Conservation (phyloP, 2,329 filamentous ascomycete species). For the Fusarium metavorans region DNA sequence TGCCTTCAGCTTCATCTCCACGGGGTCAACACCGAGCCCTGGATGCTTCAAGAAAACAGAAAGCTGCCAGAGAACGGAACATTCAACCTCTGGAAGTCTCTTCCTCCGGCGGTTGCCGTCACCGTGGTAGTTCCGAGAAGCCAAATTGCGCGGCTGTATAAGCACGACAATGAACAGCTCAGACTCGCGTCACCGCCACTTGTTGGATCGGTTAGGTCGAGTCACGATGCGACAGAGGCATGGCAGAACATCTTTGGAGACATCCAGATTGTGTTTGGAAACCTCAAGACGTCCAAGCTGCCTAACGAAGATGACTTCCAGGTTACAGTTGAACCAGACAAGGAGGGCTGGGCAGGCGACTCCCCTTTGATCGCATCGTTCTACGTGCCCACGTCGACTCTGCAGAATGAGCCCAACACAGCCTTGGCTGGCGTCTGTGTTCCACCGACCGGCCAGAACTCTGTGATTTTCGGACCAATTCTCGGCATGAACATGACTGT, state of each 20-base stretch:
- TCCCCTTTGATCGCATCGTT: slow-evolving; percentile 57
- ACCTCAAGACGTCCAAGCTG: slow-evolving; percentile 41
- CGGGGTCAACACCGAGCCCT: slow-evolving; percentile 48
- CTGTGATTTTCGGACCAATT: slow-evolving; percentile 36
- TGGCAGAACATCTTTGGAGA: slow-evolving; percentile 54
- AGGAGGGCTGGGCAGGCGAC: slow-evolving; percentile 51
- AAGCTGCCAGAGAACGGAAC: slow-evolving; percentile 35
- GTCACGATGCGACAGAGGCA: slow-evolving; percentile 31
- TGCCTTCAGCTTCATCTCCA: slow-evolving; percentile 51
- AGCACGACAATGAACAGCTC: slow-evolving; percentile 15
- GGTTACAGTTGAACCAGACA: slow-evolving; percentile 51
- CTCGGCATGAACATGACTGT: slow-evolving; percentile 47
- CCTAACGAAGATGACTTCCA: slow-evolving; percentile 47
- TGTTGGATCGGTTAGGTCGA: slow-evolving; percentile 46
- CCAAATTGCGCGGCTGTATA: slow-evolving; percentile 45
- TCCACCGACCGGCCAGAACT: slow-evolving; percentile 40
- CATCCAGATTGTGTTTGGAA: slow-evolving; percentile 58
- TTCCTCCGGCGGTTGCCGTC: slow-evolving; percentile 53
- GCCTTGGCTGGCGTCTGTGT: slow-evolving; percentile 50
- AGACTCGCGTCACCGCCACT: slow-evolving; percentile 45
- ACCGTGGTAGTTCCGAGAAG: slow-evolving; percentile 52
- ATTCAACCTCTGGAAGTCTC: slow-evolving; percentile 53
- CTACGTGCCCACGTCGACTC: slow-evolving; percentile 51
- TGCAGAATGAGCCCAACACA: slow-evolving; percentile 50
- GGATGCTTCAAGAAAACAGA: slow-evolving; percentile 43